Conservation (phyloP, 768 basidiomycete species). For the Termitomyces bulborhizus region DNA sequence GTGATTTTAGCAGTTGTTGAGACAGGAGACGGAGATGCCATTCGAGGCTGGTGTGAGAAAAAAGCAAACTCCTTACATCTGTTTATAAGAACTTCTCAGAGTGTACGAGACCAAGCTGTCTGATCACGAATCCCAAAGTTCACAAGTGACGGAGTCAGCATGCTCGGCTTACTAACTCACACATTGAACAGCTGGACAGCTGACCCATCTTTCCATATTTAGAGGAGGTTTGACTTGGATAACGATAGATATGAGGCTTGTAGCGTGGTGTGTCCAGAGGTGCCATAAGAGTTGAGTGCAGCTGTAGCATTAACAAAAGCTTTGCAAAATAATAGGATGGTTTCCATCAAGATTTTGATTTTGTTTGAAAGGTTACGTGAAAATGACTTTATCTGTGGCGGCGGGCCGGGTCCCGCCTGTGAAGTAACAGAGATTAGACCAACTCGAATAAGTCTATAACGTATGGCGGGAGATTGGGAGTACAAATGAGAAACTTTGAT, state of each 20-base stretch:
- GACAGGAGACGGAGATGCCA: not conserved
- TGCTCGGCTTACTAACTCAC: not conserved
- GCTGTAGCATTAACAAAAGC: no score
- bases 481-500: not conserved
- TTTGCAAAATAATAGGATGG: no score
- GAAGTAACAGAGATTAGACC: no score
- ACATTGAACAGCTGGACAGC: not conserved
- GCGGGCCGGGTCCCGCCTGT: no score
- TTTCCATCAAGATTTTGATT: no score
- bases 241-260: no score
- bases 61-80: not conserved
- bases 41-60: not conserved
- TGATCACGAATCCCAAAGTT: not conserved
- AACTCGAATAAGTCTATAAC: no score
- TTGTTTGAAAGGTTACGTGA: no score
- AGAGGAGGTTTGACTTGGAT: no score
- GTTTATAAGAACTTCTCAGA: not conserved
- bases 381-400: no score
- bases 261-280: no score
- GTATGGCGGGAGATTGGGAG: not conserved
- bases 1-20: slow-evolving; percentile 11
- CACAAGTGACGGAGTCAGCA: not conserved
- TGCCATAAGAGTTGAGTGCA: no score
- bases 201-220: not conserved
- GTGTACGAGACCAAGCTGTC: not conserved